phyloP scores from a whole-genome alignment of 371 early-diverging fungal species.

The Coemansia sp. region DNA sequence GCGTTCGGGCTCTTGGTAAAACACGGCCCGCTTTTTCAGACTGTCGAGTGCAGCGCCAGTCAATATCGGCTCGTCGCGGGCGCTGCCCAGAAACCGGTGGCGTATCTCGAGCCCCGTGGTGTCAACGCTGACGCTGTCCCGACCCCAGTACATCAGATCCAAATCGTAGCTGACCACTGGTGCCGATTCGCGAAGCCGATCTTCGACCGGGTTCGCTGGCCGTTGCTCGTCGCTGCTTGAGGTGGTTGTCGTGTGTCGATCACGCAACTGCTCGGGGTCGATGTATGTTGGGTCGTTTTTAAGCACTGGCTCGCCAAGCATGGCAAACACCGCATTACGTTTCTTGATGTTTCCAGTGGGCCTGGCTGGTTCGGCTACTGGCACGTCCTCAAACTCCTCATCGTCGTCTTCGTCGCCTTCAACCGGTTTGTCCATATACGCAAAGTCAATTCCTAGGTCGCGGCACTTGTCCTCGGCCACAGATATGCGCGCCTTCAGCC shows the following conservation, averaged over 20 bases:
- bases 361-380: background rate
- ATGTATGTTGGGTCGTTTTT: slow-evolving; percentile 29
- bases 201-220: slow-evolving; percentile 16
- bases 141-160: slow-evolving; percentile 72
- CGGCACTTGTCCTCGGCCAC: slow-evolving; percentile 57
- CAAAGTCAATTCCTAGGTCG: slow-evolving; percentile 56
- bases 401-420: slow-evolving; percentile 26
- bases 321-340: slow-evolving; percentile 25
- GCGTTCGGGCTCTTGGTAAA: slow-evolving; percentile 14
- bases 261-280: slow-evolving; percentile 12
- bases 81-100: slow-evolving; percentile 68
- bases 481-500: slow-evolving; percentile 47
- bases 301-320: slow-evolving; percentile 10
- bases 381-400: slow-evolving; percentile 38
- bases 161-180: slow-evolving; percentile 71
- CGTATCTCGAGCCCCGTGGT: slow-evolving; percentile 63
- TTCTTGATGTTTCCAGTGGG: background rate
- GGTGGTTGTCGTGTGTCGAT: background rate
- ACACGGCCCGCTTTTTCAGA: slow-evolving; percentile 30
- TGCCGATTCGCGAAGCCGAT: slow-evolving; percentile 56
- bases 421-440: background rate
- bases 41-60: slow-evolving; percentile 6
- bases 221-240: background rate
- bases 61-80: slow-evolving; percentile 54
- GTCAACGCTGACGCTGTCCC: slow-evolving; percentile 61